Base-by-base conservation (phyloP, 2,329 filamentous ascomycete genomes). In the Nigrograna mackinnonii region DNA sequence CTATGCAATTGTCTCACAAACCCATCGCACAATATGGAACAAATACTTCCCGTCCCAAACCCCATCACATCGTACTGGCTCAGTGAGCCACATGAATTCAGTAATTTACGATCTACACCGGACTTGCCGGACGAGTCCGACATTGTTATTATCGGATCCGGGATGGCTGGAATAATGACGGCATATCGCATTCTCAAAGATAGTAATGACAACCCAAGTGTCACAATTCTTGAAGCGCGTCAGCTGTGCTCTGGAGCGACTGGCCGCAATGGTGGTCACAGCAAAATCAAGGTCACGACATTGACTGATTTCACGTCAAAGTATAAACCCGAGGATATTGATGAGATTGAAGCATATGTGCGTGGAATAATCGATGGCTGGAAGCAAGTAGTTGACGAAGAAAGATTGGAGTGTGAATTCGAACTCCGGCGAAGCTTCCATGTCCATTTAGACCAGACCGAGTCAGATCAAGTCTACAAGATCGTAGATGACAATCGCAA, bases 261-360 rank as follows among this genome's bases (percentile, higher is more conserved):
- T 2, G 55, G 45, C 1, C 43, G 60, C 2, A 64, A 62, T 32
- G 58, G 72, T 36, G 71, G 70, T 5, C 72, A 76, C 24, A 75
- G 75, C n/a, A 66, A 70, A 12, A 63, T 66, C 3, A 71, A 72
- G 35, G 79, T 79, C 1, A 64, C 66, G 5, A 68, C 62, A 28
- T 58, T 70, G 3, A 49, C 58, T 3, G 26, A 28, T 17, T 12
- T 46, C 14, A 39, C 53, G 3, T 24, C 37, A 12, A 43, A 39
- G 3, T 35, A 49, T 19, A 44, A 43, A 9, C 17, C 37, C 3
- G 36, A 35, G 17, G 37, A 42, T 6, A 50, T 37, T 13, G 38
- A 44, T 24, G 41, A 50, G 34, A 17, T 59, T 18, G 37, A 53
- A 9, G 26, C 28, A 12, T 58, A 56, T 30, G 57, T 61, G 6